Percentiles rank a stretch among this genome's conserved stretches.
Conservation (phyloP, 2,329 filamentous ascomycete genomes). For the Monosporascus sp. region DNA sequence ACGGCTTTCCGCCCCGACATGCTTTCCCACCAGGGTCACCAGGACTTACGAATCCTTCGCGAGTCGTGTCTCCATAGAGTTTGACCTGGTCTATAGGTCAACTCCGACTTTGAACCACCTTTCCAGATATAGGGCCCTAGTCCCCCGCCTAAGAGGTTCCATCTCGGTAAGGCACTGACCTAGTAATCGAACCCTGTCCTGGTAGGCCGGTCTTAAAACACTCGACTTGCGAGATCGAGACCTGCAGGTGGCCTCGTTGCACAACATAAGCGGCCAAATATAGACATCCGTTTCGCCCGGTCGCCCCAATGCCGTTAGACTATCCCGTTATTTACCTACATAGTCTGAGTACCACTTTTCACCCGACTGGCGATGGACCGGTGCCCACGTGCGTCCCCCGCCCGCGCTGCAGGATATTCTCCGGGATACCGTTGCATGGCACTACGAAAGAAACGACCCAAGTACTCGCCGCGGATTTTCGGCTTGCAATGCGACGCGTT, state of each 20-base stretch:
- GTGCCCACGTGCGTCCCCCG: neutral
- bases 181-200: neutral
- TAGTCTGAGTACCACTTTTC: no score
- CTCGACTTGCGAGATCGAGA: neutral
- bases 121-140: neutral
- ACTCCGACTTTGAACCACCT: neutral
- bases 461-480: neutral
- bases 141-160: neutral
- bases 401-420: neutral
- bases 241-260: neutral
- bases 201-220: neutral
- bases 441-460: neutral
- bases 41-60: neutral
- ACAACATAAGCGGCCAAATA: neutral
- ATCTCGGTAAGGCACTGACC: neutral
- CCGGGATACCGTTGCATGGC: neutral
- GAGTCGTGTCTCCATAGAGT: neutral
- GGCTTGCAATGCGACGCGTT: neutral
- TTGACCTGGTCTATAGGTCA: neutral
- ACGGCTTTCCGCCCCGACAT: neutral
- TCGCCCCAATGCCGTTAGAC: neutral
- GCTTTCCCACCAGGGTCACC: neutral
- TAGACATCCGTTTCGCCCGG: neutral
- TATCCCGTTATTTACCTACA: no score
- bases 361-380: neutral